A percentile compares a stretch with the other conserved stretches of the same genome.
phyloP scores from a whole-genome alignment of 768 basidiomycete genomes.

The Lepiota venenata region DNA sequence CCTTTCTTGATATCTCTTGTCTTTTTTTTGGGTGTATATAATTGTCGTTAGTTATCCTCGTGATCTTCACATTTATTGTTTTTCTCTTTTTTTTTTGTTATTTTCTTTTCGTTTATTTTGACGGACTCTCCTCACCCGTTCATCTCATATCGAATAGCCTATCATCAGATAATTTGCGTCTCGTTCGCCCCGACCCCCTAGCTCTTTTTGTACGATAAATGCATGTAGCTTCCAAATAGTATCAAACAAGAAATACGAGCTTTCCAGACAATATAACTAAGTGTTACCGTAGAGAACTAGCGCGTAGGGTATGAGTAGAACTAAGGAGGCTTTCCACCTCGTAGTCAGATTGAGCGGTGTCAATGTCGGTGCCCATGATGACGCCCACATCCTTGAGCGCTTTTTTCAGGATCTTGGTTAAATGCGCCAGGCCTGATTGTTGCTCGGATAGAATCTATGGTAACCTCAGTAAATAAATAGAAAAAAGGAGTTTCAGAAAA shows the following conservation, averaged over 20 bases:
- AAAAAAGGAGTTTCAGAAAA: conserved; percentile 5
- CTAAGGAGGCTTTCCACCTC: conserved; percentile 30
- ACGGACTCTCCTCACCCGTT: neutral
- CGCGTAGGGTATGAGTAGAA: conserved; percentile 32
- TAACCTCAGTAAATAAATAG: conserved; percentile 9
- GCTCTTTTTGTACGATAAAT: conserved; percentile 2
- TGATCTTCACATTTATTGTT: neutral
- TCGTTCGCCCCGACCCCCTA: neutral
- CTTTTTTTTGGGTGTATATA: neutral
- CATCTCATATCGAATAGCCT: neutral
- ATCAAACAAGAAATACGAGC: neutral
- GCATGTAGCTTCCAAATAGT: neutral
- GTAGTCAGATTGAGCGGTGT: conserved; percentile 14
- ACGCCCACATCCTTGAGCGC: conserved; percentile 63
- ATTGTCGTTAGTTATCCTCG: neutral
- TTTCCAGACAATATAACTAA: conserved; percentile 1
- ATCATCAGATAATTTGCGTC: neutral
- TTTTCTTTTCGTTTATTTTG: neutral
- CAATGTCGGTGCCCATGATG: conserved; percentile 47
- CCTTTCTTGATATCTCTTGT: neutral
- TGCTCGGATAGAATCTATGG: conserved; percentile 70
- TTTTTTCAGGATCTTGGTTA: conserved; percentile 70
- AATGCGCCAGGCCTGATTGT: conserved; percentile 75
- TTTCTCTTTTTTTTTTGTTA: neutral
- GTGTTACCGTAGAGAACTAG: conserved; percentile 35